phyloP scores from a whole-genome alignment of 306 rosid genomes.

The Castanea crenata region DNA sequence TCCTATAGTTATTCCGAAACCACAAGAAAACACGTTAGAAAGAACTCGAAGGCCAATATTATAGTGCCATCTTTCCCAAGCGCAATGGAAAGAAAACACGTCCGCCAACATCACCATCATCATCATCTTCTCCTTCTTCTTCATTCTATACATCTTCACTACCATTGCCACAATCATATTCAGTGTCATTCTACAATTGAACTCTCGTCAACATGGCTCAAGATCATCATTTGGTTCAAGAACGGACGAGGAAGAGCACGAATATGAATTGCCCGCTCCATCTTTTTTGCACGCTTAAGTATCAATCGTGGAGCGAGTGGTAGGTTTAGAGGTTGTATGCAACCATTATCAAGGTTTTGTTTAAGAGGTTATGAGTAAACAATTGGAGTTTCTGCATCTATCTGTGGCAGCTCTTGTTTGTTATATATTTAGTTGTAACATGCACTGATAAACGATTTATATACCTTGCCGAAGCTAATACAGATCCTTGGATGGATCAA shows the following conservation, averaged over 20 bases:
- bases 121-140: constrained; percentile 21
- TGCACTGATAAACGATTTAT: background rate
- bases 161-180: constrained; percentile 10
- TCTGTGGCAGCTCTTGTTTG: background rate
- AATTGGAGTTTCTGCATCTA: background rate
- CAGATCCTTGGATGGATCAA: background rate
- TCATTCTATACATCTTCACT: constrained; percentile 29
- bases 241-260: constrained; percentile 21
- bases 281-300: background rate
- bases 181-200: constrained; percentile 36
- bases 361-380: constrained; percentile 37
- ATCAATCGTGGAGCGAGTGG: constrained; percentile 7
- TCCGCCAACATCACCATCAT: background rate
- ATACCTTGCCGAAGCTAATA: background rate
- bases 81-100: constrained; percentile 18
- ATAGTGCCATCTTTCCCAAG: constrained; percentile 41
- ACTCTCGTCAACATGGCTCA: background rate
- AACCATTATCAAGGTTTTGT: constrained; percentile 45
- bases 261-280: constrained; percentile 27
- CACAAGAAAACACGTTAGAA: constrained; percentile 22
- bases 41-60: constrained; percentile 21
- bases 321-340: constrained; percentile 42
- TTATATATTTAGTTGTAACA: background rate
- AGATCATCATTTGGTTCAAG: constrained; percentile 12
- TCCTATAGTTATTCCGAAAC: constrained; percentile 23